Base-by-base conservation (phyloP, 345 rosid species). In the Punica granatum region DNA sequence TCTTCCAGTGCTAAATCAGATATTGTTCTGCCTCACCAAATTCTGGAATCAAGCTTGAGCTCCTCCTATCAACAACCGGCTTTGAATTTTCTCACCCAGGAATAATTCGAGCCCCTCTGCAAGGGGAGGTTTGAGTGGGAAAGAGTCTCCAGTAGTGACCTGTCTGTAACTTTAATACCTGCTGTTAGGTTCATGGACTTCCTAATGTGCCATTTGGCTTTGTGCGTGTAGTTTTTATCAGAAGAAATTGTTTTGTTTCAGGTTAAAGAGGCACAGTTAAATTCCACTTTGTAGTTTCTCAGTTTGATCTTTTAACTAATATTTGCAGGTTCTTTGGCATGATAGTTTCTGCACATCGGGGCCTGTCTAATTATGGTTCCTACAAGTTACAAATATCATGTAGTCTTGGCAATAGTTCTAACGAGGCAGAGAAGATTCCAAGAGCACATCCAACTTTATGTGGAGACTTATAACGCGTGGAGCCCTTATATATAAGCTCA, bases 1-100 rank as follows among this genome's bases (percentile, higher is more conserved):
- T 74, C 74, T 67, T 54, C 83, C 30, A 76, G 54, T 76, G 48
- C 79, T 37, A 85, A 90, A 76, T 69, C 78, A 4, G 90, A 85
- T 56, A 75, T 78, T 71, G 84, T 76, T 31, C 80, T 81, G 28
- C 70, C 86, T 3, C 93, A 79, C 78, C 88, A 84, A 34, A 90
- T 89, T 64, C 75, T 94, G 37, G 96, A 90, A 73, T 90, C 99
- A 7, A 90, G 97, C 83, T 74, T 85, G 74, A 85, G 80, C 73
- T 73, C 86, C 41, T 84, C 84, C 70, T 77, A 77, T 67, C 84
- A 79, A 70, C 86, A 80, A 33, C 44, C 88, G 36, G 82, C 78
- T 68, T 64, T 85, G 43, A 66, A 58, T 70, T 81, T 82, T 67
- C 78, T 74, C 76, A 64, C 71, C 30, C 65, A 76, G 72, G 87